phyloP scores from a whole-genome alignment of 2,329 filamentous ascomycete species.

The Pleoardoris graminearum region DNA sequence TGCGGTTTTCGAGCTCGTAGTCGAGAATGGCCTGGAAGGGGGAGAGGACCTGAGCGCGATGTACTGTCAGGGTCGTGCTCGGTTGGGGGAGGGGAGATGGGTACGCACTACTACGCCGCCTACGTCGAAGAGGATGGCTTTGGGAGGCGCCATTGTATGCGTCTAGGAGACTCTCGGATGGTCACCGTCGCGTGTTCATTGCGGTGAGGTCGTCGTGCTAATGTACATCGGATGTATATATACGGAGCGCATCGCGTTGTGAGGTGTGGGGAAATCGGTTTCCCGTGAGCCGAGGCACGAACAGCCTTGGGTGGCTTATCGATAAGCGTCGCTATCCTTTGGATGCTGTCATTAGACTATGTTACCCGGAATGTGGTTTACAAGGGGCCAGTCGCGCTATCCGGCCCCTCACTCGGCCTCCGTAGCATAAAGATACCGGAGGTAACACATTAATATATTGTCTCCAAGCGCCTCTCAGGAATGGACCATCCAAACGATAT shows the following conservation, averaged over 20 bases:
- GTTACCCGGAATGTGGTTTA: too few relatives aligned
- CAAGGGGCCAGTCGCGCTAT: too few relatives aligned
- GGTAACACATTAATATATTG: too few relatives aligned
- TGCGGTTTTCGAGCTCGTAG: conserved; percentile 76
- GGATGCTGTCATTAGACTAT: too few relatives aligned
- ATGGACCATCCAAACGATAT: too few relatives aligned
- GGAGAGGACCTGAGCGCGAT: conserved; percentile 69
- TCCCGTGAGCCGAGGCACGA: conserved; percentile 13
- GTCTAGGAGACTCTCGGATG: neutral
- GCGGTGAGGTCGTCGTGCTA: too few relatives aligned
- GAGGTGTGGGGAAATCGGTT: conserved; percentile 5
- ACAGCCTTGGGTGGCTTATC: conserved; percentile 1
- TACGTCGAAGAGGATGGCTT: conserved; percentile 79
- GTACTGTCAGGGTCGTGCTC: conserved; percentile 4
- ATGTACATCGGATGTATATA: neutral
- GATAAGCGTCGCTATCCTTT: conserved; percentile 3
- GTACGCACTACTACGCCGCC: conserved; percentile 79
- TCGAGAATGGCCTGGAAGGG: conserved; percentile 92
- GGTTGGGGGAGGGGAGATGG: conserved; percentile 10
- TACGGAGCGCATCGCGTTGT: conserved; percentile 2
- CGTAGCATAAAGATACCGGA: too few relatives aligned
- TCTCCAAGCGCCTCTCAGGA: too few relatives aligned
- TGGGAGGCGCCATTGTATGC: conserved; percentile 10
- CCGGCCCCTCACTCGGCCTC: too few relatives aligned
- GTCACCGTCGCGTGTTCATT: conserved; percentile 6